Evolutionary conservation across 106 monocot species (phyloP).

Genomic region (Acorus calamus): DNA sequence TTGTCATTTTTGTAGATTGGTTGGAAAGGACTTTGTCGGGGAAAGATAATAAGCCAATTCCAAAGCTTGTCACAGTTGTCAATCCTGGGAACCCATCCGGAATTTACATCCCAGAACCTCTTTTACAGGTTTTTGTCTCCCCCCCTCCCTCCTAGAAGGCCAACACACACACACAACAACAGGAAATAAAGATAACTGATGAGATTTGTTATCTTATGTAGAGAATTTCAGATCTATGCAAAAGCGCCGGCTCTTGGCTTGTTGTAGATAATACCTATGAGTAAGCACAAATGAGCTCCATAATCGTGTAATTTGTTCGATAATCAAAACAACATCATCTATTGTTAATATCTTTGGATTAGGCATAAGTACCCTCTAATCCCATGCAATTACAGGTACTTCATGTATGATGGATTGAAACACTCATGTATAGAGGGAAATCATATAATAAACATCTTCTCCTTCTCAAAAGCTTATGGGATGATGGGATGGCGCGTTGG

Average conservation of each 20-base stretch:
- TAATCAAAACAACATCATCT: too few species aligned
- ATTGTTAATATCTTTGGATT: too few species aligned
- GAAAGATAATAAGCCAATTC: slow-evolving; percentile 41
- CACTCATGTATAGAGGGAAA: slow-evolving; percentile 85
- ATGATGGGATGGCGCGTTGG: slow-evolving; percentile 99
- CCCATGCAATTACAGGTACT: slow-evolving; percentile 45
- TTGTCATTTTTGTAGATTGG: slow-evolving; percentile 54
- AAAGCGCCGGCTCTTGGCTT: slow-evolving; percentile 79
- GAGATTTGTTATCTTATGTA: slow-evolving; percentile 2
- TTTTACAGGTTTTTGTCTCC: slow-evolving; percentile 49
- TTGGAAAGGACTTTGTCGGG: slow-evolving; percentile 50
- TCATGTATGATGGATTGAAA: slow-evolving; percentile 93
- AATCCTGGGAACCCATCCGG: slow-evolving; percentile 96
- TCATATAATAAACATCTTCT: slow-evolving; percentile 93
- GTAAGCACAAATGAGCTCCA: slow-evolving; percentile 33
- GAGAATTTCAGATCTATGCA: slow-evolving; percentile 96
- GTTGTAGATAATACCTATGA: slow-evolving; percentile 98
- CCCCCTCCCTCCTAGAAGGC: neutral
- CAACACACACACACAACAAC: too few species aligned
- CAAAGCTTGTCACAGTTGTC: slow-evolving; percentile 95
- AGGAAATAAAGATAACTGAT: too few species aligned
- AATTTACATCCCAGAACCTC: slow-evolving; percentile 54
- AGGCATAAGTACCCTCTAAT: too few species aligned
- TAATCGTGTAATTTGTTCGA: neutral
- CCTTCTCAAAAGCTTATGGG: slow-evolving; percentile 94